Evolutionary conservation across 768 basidiomycete genomes (phyloP).

Genomic region (Trametes maxima): DNA sequence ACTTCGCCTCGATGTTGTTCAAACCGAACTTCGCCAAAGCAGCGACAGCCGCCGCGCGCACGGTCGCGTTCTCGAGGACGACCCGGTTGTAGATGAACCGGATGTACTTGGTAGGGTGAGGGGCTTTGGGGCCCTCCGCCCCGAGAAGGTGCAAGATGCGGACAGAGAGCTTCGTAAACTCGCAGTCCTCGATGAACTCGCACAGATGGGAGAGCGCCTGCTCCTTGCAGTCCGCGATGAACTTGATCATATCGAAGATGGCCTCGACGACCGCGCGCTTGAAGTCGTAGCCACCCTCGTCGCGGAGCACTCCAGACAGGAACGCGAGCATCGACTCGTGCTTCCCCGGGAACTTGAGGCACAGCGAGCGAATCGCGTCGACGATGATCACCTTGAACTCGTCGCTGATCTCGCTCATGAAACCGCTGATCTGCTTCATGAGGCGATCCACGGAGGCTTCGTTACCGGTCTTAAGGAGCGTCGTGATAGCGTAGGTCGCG

Average conservation of each 20-base stretch:
- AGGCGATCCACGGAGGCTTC: slow-evolving; percentile 98
- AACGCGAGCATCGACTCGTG: slow-evolving; percentile 97
- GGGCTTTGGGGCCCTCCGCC: slow-evolving; percentile 92
- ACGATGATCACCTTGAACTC: slow-evolving; percentile 99
- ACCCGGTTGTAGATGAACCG: slow-evolving; percentile 99
- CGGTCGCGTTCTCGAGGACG: slow-evolving; percentile 96
- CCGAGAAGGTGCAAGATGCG: slow-evolving; percentile 95
- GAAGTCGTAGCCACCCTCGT: slow-evolving; percentile 99
- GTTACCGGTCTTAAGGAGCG: slow-evolving; percentile 98
- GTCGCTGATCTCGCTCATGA: slow-evolving; percentile 99
- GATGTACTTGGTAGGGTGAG: slow-evolving; percentile 98
- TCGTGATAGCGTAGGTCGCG: slow-evolving; percentile 98
- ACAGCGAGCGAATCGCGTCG: slow-evolving; percentile 95
- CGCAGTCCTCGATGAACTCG: slow-evolving; percentile 99
- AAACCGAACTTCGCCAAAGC: slow-evolving; percentile 97
- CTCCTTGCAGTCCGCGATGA: slow-evolving; percentile 93
- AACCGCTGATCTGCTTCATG: slow-evolving; percentile 98
- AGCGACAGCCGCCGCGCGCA: slow-evolving; percentile 93
- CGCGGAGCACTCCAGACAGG: slow-evolving; percentile 93
- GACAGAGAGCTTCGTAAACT: slow-evolving; percentile 98
- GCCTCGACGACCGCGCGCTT: slow-evolving; percentile 99
- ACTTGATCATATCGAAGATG: slow-evolving; percentile 99
- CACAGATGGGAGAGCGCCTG: slow-evolving; percentile 97
- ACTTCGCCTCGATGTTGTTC: slow-evolving; percentile 72
- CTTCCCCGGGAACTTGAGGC: slow-evolving; percentile 98